Evolutionary conservation across 2,329 filamentous ascomycete genomes (phyloP), one percentile per base, ranked within the genome.

Genomic region (Eutypella sp.): DNA sequence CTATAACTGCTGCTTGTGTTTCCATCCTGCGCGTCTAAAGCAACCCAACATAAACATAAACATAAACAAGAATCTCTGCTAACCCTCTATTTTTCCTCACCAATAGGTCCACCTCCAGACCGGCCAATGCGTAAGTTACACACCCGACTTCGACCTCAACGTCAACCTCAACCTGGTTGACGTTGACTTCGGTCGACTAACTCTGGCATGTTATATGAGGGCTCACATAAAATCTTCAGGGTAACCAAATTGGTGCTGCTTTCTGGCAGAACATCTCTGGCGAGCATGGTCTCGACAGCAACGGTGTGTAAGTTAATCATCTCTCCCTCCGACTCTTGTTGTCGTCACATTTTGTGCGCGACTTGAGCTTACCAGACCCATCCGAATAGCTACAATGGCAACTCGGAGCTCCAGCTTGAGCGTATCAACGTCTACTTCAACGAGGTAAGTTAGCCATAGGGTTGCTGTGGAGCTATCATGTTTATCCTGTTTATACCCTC

Each of bases 401-500:
- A 89, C 62, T 97, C 92, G 38, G 93, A 97, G 75, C 90, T 97
- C 70, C 93, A 99, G 82, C 85, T 97, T 62, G 93, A 99, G 87
- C 91, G 93, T 67, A 96, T 99, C 91, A 99, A 91, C 74, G 92
- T 97, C 73, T 96, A 97, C 84, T 96, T 97, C 86, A 91, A 96
- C 66, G 76, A 80, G 74, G 75, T 78, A 67, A 49, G 69, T 61
- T n/a, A n/a, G n/a, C n/a, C n/a, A n/a, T n/a, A n/a, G n/a, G n/a
- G n/a, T n/a, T n/a, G n/a, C n/a, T n/a, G n/a, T n/a, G n/a, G n/a
- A n/a, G n/a, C n/a, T n/a, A n/a, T n/a, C n/a, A n/a, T n/a, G n/a
- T n/a, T n/a, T n/a, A n/a, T n/a, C n/a, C n/a, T n/a, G n/a, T n/a
- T n/a, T n/a, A n/a, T n/a, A n/a, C n/a, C n/a, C n/a, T n/a, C n/a